Conservation (phyloP, 2,329 filamentous ascomycete species). For the Chaetomium strumarium region DNA sequence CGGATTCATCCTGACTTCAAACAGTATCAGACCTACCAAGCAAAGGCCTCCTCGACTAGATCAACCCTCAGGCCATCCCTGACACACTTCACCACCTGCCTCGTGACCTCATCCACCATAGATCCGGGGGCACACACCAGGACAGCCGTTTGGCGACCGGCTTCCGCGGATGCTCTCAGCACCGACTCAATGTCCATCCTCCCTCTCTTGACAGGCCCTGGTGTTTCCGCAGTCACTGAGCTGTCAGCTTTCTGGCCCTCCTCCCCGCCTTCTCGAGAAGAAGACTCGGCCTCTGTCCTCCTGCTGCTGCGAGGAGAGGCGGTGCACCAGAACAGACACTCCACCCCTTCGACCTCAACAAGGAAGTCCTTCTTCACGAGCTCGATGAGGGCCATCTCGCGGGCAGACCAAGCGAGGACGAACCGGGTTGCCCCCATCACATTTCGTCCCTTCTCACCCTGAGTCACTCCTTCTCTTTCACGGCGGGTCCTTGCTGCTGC, state of each 20-base stretch:
- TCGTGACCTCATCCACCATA: conserved; percentile 1
- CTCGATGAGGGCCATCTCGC: not conserved
- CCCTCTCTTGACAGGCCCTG: not conserved
- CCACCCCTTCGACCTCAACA: not conserved
- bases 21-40: not conserved
- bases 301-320: not conserved
- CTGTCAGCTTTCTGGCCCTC: too few species aligned
- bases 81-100: not conserved
- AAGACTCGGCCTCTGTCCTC: not conserved
- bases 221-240: too few species aligned
- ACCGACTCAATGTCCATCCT: not conserved
- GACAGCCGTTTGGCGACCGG: not conserved
- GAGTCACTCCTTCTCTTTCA: not conserved
- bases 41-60: not conserved
- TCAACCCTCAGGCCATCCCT: not conserved
- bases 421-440: not conserved
- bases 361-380: not conserved
- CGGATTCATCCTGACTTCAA: too few species aligned
- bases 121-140: not conserved
- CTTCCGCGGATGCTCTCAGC: not conserved
- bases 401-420: not conserved
- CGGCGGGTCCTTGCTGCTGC: not conserved
- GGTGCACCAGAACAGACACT: not conserved
- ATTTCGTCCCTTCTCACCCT: not conserved
- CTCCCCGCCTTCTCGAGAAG: too few species aligned